A percentile compares a stretch with the other conserved stretches of the same genome.
Conservation (phyloP, 768 basidiomycete species). For the Pilatotrama ljubarskyi region DNA sequence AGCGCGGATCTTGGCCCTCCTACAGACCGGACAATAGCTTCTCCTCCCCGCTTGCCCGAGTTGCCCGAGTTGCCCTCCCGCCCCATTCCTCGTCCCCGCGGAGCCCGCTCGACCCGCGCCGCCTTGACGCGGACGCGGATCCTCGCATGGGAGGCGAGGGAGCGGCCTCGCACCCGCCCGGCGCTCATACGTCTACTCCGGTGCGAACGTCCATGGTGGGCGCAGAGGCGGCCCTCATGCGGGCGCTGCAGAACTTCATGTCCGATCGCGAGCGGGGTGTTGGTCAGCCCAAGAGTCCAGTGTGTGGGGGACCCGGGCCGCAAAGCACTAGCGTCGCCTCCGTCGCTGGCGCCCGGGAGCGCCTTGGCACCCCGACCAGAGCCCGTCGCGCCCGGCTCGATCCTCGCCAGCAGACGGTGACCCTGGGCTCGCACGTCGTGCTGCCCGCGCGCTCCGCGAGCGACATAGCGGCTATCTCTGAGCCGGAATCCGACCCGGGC, state of each 20-base stretch:
- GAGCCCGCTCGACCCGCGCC: neutral
- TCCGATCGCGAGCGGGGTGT: neutral
- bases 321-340: neutral
- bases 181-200: neutral
- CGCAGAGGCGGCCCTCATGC: neutral
- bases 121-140: neutral
- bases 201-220: no score
- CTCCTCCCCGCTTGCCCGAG: neutral
- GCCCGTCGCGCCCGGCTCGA: neutral
- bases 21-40: no score
- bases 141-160: neutral
- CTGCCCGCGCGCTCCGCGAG: neutral
- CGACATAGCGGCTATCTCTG: neutral
- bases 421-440: neutral
- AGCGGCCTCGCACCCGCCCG: conserved; percentile 7
- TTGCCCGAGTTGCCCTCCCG: neutral
- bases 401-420: conserved; percentile 5
- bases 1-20: neutral
- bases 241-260: neutral
- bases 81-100: conserved; percentile 6
- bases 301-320: neutral
- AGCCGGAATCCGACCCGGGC: neutral
- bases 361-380: neutral
- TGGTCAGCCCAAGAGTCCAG: neutral
- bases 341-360: neutral